Base-by-base conservation (phyloP, 2,329 filamentous ascomycete species). In the Pseudofabraea citricarpa region DNA sequence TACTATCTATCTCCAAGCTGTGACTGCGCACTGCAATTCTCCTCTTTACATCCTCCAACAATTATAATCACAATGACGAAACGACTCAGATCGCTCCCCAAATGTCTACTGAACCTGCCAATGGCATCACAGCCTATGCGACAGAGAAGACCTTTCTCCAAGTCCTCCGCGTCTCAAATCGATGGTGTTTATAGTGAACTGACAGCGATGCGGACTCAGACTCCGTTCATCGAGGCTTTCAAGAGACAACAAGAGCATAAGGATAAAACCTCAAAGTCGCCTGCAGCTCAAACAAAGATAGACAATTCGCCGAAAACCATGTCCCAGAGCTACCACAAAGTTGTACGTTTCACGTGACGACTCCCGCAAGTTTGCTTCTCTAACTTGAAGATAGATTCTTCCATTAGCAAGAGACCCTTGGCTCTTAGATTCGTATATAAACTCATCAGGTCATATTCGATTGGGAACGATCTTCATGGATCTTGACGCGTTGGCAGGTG, bases 351-450 rank as follows among this genome's bases (percentile, higher is more conserved):
- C 29, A 36, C 33, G 22, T 52, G 47, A 48, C 40, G 32, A 16
- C 21, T 44, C 27, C 43, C 35, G 33, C 18, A 16, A 16, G 10
- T 3, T 3, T 23, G 22, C 5, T 18, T 21, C 13, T 23, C 36
- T 6, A 3, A n/a, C 19, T 13, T 21, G 13, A 23, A 40, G 29
- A n/a, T 64, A 82, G 78, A 65, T 81, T 13, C 62, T 85, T 22
- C 81, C 81, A 2, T 63, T 87, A 26, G 79, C 77, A 16, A 74
- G 77, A 62, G 83, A 87, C 58, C 80, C 81, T 50, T 87, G 82
- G 82, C 66, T 87, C 8, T 64, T 85, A 23, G 83, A 87, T 59
- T 79, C 76, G 1, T 87, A 87, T 57, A 72, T 85, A 46, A 87
- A 86, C 59, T 73, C 81, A 0, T 77, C 75, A 2, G 83, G 83